Percentiles rank a stretch among this genome's conserved stretches.
Evolutionary conservation across 345 rosid species (phyloP).

Genomic region (Ceriops zippeliana): DNA sequence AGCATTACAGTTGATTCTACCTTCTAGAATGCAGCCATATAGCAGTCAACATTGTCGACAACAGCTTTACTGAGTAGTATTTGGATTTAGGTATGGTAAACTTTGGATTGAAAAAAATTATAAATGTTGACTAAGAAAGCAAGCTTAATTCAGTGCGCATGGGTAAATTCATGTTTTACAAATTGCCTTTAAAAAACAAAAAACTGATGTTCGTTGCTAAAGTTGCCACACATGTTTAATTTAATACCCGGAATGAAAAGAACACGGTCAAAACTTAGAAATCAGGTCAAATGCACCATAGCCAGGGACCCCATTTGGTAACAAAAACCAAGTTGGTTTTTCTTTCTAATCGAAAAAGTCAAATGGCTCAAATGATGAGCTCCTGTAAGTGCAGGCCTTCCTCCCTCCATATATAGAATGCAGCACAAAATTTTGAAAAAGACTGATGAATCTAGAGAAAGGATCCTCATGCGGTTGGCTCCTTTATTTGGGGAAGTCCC

Average conservation of each 20-base stretch:
- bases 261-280: neutral
- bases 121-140: too few species aligned
- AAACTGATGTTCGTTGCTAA: too few species aligned
- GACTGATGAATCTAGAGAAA: slow-evolving; percentile 7
- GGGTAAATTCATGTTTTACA: too few species aligned
- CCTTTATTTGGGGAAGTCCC: slow-evolving; percentile 41
- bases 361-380: slow-evolving; percentile 15
- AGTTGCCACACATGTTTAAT: too few species aligned
- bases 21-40: too few species aligned
- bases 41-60: too few species aligned
- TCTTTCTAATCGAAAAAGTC: slow-evolving; percentile 20
- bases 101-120: too few species aligned
- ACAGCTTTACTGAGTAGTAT: too few species aligned
- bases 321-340: neutral
- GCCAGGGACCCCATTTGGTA: neutral
- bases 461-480: slow-evolving; percentile 25
- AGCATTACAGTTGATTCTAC: too few species aligned
- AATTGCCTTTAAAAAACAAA: too few species aligned
- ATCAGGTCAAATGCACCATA: neutral
- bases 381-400: neutral
- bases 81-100: too few species aligned
- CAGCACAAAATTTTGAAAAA: neutral
- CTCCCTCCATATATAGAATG: slow-evolving; percentile 7
- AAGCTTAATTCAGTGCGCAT: too few species aligned
- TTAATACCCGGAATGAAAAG: neutral